Percentiles rank a stretch among this genome's conserved stretches.
These are phyloP conservation scores for Saksenaea vasiformis DNA, from an alignment of 371 early-diverging fungal species.

Conservation along the genomic window DNA sequence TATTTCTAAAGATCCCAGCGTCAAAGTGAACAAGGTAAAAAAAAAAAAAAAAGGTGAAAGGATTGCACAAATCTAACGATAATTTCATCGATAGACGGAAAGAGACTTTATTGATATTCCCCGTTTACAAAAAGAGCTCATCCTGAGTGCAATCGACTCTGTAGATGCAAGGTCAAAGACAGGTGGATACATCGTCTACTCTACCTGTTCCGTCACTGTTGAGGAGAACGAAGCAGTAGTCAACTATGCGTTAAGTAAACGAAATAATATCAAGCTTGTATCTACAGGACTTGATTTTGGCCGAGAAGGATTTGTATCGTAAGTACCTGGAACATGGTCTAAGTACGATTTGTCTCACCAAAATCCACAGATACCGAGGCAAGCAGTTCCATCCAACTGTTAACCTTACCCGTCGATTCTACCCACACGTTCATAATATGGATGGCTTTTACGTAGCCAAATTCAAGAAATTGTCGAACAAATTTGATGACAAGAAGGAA, in stretches of 20 bases:
- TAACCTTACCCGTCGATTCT: constrained; percentile 89
- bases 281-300: constrained; percentile 91
- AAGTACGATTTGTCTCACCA: background rate
- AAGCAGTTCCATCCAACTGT: constrained; percentile 88
- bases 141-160: constrained; percentile 97
- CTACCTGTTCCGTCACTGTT: constrained; percentile 98
- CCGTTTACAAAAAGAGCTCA: constrained; percentile 94
- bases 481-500: constrained; percentile 50
- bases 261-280: constrained; percentile 94
- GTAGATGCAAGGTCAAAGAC: constrained; percentile 93
- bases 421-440: constrained; percentile 99
- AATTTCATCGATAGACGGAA: constrained; percentile 48
- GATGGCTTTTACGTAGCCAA: constrained; percentile 99
- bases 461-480: constrained; percentile 87
- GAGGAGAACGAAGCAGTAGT: constrained; percentile 99
- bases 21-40: constrained; percentile 88
- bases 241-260: constrained; percentile 92
- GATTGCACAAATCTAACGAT: background rate
- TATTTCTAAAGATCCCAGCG: constrained; percentile 97
- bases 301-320: constrained; percentile 82
- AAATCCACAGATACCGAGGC: constrained; percentile 72
- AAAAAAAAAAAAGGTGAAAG: background rate
- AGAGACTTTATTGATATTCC: constrained; percentile 91
- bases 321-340: constrained; percentile 16
- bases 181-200: constrained; percentile 98